These are phyloP conservation scores for Aspergillus carlsbadensis DNA, from an alignment of 495 filamentous ascomycete species.

Conservation along the genomic window DNA sequence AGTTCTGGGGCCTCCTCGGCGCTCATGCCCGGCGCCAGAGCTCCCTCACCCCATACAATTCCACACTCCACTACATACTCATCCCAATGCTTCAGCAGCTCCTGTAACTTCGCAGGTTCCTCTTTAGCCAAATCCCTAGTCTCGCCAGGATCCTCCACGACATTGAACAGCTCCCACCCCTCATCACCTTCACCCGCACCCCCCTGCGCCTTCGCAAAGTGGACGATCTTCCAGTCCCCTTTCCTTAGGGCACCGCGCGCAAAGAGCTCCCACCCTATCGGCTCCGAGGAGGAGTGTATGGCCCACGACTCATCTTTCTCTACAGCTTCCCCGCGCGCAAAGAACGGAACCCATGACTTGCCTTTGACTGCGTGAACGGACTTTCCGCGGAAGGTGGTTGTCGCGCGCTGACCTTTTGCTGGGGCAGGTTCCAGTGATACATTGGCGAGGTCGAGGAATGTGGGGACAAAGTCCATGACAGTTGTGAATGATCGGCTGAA, in stretches of 20 bases:
- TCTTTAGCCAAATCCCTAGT: neutral
- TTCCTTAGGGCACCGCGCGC: neutral
- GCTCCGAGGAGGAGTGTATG: neutral
- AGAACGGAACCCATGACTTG: neutral
- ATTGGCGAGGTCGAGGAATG: neutral
- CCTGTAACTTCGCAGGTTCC: neutral
- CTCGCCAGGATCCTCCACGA: neutral
- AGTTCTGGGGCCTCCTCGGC: neutral
- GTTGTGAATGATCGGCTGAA: neutral
- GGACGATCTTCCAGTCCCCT: constrained; percentile 1
- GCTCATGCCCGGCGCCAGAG: neutral
- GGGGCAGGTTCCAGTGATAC: neutral
- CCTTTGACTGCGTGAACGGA: neutral
- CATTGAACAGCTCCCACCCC: neutral
- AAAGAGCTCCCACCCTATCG: neutral
- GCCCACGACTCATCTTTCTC: neutral
- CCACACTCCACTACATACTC: constrained; percentile 1
- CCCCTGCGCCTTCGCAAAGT: neutral
- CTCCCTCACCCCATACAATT: neutral
- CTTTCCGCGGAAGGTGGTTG: neutral
- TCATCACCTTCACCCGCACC: neutral
- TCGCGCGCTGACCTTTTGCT: neutral
- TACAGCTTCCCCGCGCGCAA: neutral
- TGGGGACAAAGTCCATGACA: neutral
- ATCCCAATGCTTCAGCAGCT: neutral